Conservation (phyloP, 768 basidiomycete genomes). For the Tulasnella sp. region DNA sequence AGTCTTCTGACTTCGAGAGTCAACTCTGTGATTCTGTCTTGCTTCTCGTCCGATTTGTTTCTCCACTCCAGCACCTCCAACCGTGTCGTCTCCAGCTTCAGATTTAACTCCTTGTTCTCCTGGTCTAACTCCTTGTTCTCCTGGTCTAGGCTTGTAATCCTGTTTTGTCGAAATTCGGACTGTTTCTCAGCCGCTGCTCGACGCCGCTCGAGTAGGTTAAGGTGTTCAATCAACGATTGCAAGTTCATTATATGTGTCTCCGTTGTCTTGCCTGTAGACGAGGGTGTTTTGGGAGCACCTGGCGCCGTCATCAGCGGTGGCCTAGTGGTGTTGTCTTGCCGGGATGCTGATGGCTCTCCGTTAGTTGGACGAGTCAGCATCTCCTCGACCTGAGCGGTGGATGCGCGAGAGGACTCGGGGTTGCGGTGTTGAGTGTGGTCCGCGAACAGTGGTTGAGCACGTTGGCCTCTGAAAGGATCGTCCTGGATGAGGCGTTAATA, state of each 20-base stretch:
- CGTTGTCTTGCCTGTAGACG: not conserved
- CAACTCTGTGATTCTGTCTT: not conserved
- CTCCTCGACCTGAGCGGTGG: not conserved
- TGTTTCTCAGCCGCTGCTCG: not conserved
- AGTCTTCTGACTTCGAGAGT: not conserved
- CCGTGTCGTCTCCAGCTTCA: not conserved
- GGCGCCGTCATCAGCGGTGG: not conserved
- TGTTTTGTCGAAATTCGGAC: not conserved
- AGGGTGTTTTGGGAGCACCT: not conserved
- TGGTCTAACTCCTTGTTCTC: not conserved
- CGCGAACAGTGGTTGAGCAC: not conserved
- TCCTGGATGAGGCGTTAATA: no score
- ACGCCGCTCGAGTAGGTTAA: not conserved
- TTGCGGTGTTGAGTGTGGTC: not conserved
- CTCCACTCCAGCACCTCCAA: not conserved
- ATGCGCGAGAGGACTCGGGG: not conserved
- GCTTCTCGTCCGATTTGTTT: not conserved
- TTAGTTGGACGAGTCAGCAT: not conserved
- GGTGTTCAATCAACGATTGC: not conserved
- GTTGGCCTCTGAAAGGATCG: not conserved
- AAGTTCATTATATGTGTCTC: not conserved
- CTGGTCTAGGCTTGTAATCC: not conserved
- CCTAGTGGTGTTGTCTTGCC: not conserved
- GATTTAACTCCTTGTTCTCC: not conserved
- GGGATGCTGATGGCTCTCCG: not conserved